Conservation (phyloP, 2,329 filamentous ascomycete genomes). For the Colletotrichum limetticola region DNA sequence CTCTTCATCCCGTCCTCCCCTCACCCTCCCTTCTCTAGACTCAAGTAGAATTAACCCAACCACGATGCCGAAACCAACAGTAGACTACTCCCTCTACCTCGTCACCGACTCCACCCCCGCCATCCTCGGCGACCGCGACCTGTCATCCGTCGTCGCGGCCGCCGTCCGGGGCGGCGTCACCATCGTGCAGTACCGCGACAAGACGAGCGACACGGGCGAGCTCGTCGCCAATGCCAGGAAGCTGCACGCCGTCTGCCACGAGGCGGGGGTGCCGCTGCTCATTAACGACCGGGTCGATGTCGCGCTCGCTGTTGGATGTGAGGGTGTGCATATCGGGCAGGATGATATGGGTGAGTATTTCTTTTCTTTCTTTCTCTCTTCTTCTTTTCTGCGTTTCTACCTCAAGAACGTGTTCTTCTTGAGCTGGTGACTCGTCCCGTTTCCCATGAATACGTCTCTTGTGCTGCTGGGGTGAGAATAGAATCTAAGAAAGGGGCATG, state of each 20-base stretch:
- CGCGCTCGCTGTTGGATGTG: constrained; percentile 83
- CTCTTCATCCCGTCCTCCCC: background rate
- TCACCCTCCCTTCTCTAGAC: background rate
- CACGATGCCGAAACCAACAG: constrained; percentile 39
- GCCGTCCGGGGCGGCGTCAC: constrained; percentile 85
- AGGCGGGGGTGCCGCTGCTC: constrained; percentile 79
- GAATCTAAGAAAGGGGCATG: background rate
- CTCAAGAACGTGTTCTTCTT: too few species aligned
- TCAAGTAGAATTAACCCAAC: too few species aligned
- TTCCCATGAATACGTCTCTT: rapidly evolving
- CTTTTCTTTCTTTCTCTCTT: background rate
- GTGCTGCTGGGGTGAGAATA: too few species aligned
- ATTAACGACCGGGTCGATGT: constrained; percentile 96
- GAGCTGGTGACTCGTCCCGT: background rate
- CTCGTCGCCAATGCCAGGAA: constrained; percentile 77
- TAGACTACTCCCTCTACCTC: constrained; percentile 87
- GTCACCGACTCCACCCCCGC: constrained; percentile 93
- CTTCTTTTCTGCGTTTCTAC: background rate
- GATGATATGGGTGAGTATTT: constrained; percentile 80
- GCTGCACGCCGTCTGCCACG: constrained; percentile 77
- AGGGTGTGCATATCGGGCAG: constrained; percentile 95
- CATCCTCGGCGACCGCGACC: constrained; percentile 78
- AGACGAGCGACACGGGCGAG: constrained; percentile 77
- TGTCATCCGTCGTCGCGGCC: constrained; percentile 78
- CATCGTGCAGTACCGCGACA: constrained; percentile 91